Evolutionary conservation across 2,329 filamentous ascomycete genomes (phyloP), one percentile per base, ranked within the genome.

Genomic region (Claviceps sp.): DNA sequence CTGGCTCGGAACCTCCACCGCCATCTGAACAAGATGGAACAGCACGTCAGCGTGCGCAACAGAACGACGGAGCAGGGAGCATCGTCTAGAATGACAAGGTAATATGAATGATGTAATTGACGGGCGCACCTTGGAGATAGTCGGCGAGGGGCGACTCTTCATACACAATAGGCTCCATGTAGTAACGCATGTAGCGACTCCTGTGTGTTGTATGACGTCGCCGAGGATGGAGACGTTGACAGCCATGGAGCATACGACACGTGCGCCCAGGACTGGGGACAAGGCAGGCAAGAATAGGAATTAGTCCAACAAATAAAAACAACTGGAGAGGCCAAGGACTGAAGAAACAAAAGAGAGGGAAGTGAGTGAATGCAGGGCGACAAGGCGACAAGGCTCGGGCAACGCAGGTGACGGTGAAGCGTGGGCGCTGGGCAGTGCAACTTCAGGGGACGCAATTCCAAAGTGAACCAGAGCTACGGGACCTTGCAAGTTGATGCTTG

Each of bases 61-160:
- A 16, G 20, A 14, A 9, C 24, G n/a, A 20, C 16, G 4, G 44
- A 20, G n/a, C 26, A n/a, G 26, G 24, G 11, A 20, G 26, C 8
- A 37, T n/a, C 16, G 34, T 34, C 26, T 34, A 37, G 9, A 44
- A 9, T 14, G 9, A 24, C n/a, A 44, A 44, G 20, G 16, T 9
- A 14, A 18, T 16, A 41, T 1, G 22, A n/a, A 41, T 16, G 38
- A 41, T 8, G 38, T n/a, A 5, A 44, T 18, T 14, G n/a, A 26
- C 24, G 43, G 48, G 52, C 60, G 62, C 70, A 93, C 90, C 89
- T 81, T 90, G 84, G 61, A 96, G 81, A 72, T 93, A 93, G 63
- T 86, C 82, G 65, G 88, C 89, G 70, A 96, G 77, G 61, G 90
- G 90, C 66, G 87, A 86, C 71, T 89, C 83, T 71, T 93, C 81